These are phyloP conservation scores for Kluyveromyces dobzhanskii DNA, from an alignment of 805 yeast genomes.

Conservation along the genomic window DNA sequence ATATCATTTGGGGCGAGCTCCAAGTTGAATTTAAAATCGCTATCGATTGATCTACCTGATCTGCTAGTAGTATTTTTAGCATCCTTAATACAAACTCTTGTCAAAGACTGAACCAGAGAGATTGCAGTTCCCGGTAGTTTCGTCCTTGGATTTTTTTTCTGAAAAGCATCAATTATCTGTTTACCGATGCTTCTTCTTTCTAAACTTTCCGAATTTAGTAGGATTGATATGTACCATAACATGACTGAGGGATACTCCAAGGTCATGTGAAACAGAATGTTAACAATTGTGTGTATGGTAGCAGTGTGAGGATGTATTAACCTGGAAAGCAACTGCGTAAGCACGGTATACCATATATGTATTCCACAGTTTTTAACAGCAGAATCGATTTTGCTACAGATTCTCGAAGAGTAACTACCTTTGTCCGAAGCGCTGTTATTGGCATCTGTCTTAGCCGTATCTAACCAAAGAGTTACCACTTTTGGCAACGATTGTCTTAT, in stretches of 20 bases:
- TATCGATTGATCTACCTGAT: conserved; percentile 26
- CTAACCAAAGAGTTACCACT: conserved; percentile 86
- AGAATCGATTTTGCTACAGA: conserved; percentile 40
- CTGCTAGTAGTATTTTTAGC: conserved; percentile 16
- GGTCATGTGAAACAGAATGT: conserved; percentile 51
- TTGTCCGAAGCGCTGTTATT: conserved; percentile 14
- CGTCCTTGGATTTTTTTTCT: conserved; percentile 7
- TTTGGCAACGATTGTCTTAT: conserved; percentile 83
- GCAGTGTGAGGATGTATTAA: conserved; percentile 52
- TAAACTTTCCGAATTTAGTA: conserved; percentile 48
- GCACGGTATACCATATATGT: conserved; percentile 69
- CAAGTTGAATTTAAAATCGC: conserved; percentile 38
- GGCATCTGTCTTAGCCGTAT: conserved; percentile 39
- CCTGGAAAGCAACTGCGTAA: conserved; percentile 81
- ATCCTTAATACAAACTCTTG: conserved; percentile 22
- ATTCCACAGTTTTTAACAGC: conserved; percentile 41
- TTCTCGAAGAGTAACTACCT: conserved; percentile 26
- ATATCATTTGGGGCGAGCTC: conserved; percentile 38
- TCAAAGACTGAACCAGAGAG: conserved; percentile 14
- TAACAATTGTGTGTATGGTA: conserved; percentile 47
- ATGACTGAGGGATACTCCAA: conserved; percentile 70
- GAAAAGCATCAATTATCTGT: conserved; percentile 33
- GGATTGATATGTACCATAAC: conserved; percentile 64
- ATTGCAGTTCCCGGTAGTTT: conserved; percentile 18
- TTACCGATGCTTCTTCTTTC: conserved; percentile 41